Base-by-base conservation (phyloP, 2,329 filamentous ascomycete species). In the Stromatinia cepivora region DNA sequence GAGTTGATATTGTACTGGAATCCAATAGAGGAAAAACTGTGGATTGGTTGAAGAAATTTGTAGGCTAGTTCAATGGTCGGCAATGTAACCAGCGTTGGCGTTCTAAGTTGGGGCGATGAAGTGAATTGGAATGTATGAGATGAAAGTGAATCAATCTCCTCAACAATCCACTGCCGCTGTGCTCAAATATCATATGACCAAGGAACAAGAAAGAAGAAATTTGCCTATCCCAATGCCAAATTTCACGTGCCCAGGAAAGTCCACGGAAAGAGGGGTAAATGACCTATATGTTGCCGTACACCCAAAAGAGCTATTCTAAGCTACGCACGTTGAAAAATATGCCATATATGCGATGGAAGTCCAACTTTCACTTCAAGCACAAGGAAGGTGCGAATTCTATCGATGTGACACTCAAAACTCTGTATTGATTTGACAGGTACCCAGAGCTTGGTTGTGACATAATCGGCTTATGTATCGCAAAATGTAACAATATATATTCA, bases 111-210 rank as follows among this genome's bases (percentile, higher is more conserved):
- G 56, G 8, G 46, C 4, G 39, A 53, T 64, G 46, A 39, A 52
- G 61, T 64, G 46, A 64, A 64, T 64, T 4, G n/a, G 15, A 39
- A 52, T 39, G 46, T 22, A 42, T 11, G 46, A 52, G 46, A 64
- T 42, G 61, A 64, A 64, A 42, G 61, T 64, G 61, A 64, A 52
- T 64, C 46, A 39, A 52, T 25, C n/a, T 42, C 17, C 46, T 63
- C 46, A 52, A 39, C n/a, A 15, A 9, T 15, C 25, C 17, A 36
- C 20, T 52, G 34, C 9, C n/a, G 17, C 5, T 20, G 17, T 28
- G 20, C 7, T 28, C 6, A 10, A 52, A 5, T 2, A 39, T 22
- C 61, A 52, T 28, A 52, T 28, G n/a, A 42, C 46, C 9, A 63
- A 52, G 31, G 15, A 63, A 63, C 9, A 28, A 39, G 22, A 39